Percentiles rank a stretch among this genome's conserved stretches.
phyloP scores from a whole-genome alignment of 305 asterid species.

The Solanum hybrid region DNA sequence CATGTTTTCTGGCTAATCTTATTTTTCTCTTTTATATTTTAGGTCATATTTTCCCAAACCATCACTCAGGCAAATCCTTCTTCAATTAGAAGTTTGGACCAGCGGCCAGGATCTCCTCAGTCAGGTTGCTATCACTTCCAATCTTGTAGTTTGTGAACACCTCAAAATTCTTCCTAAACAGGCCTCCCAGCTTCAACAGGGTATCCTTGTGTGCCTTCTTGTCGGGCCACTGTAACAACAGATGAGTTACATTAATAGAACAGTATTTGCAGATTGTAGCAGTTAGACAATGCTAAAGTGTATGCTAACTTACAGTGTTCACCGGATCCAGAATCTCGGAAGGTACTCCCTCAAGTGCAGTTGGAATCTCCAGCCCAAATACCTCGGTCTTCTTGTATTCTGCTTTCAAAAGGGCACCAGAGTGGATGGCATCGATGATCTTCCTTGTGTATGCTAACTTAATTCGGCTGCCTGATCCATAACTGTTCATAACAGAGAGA shows the following conservation, averaged over 20 bases:
- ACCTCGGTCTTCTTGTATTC: slow-evolving; percentile 66
- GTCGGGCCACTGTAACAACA: slow-evolving; percentile 50
- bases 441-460: slow-evolving; percentile 84
- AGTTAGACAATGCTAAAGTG: neutral
- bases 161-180: slow-evolving; percentile 79
- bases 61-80: neutral
- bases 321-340: slow-evolving; percentile 78
- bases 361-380: slow-evolving; percentile 78
- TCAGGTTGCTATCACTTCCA: slow-evolving; percentile 53
- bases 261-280: neutral
- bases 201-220: slow-evolving; percentile 65
- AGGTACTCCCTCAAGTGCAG: slow-evolving; percentile 76
- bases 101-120: slow-evolving; percentile 75
- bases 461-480: slow-evolving; percentile 76
- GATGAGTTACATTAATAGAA: neutral
- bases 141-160: slow-evolving; percentile 60
- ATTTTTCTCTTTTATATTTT: neutral
- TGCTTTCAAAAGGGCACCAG: slow-evolving; percentile 58
- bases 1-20: neutral
- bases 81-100: slow-evolving; percentile 57
- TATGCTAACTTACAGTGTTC: slow-evolving; percentile 59
- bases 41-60: neutral
- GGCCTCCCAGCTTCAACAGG: slow-evolving; percentile 63
- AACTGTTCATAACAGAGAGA: slow-evolving; percentile 30
- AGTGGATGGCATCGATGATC: slow-evolving; percentile 87